These are phyloP conservation scores for Entrophospora sp. DNA, from an alignment of 192 early-diverging fungal genomes.

Conservation along the genomic window DNA sequence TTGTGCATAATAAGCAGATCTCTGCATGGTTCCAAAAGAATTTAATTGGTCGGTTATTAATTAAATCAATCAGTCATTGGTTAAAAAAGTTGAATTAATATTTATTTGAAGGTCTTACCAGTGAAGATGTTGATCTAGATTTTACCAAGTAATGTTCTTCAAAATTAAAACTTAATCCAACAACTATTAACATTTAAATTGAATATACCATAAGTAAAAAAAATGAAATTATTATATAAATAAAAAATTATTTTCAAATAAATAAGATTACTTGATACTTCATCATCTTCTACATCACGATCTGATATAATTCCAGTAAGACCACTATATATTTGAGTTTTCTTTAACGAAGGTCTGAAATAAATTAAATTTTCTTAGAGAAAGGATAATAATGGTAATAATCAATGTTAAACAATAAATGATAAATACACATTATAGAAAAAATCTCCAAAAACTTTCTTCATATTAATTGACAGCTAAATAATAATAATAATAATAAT, in stretches of 20 bases:
- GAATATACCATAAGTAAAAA: not conserved
- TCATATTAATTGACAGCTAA: slow-evolving; percentile 30
- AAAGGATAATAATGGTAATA: not conserved
- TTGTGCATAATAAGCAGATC: slow-evolving; percentile 12
- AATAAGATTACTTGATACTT: slow-evolving; percentile 11
- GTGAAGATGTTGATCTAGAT: slow-evolving; percentile 4
- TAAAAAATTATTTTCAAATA: not conserved
- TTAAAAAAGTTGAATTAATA: not conserved
- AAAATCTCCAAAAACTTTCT: slow-evolving; percentile 23
- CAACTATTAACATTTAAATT: not conserved
- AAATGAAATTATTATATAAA: not conserved
- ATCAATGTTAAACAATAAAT: not conserved
- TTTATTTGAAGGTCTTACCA: not conserved
- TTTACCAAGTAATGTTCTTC: not conserved
- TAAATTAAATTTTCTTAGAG: not conserved
- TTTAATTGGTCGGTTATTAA: no score
- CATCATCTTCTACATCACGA: slow-evolving; percentile 10
- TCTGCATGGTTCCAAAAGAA: not conserved
- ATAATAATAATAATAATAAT: not conserved
- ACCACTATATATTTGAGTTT: slow-evolving; percentile 27
- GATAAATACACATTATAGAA: slow-evolving; percentile 29
- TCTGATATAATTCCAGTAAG: slow-evolving; percentile 19
- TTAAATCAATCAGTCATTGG: not conserved
- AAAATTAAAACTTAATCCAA: not conserved
- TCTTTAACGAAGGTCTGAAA: slow-evolving; percentile 28